Percentiles rank a stretch among this genome's conserved stretches.
These are phyloP conservation scores for Clitocybe nebularis DNA, from an alignment of 1,284 basidiomycete genomes.

Conservation along the genomic window DNA sequence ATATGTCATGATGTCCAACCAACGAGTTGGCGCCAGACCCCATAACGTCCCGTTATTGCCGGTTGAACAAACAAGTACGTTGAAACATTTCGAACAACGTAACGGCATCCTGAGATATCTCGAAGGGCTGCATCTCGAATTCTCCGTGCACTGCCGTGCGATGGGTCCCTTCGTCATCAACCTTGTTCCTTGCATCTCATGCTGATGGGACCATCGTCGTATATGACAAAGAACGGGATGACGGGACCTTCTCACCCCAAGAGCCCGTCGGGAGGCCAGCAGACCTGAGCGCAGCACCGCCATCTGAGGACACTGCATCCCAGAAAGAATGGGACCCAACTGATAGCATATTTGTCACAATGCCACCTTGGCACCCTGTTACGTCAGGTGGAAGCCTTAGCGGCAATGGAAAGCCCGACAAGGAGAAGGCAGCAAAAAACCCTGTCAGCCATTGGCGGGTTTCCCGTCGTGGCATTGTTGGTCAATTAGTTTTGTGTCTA, in stretches of 20 bases:
- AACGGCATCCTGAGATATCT: conserved; percentile 17
- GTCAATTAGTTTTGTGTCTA: conserved; percentile 37
- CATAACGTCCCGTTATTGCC: conserved; percentile 79
- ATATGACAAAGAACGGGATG: conserved; percentile 88
- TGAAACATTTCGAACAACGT: conserved; percentile 3
- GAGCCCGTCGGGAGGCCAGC: conserved; percentile 36
- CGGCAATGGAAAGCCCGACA: conserved; percentile 43
- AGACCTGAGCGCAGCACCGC: conserved; percentile 14
- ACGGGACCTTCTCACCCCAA: conserved; percentile 66
- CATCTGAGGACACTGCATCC: conserved; percentile 22
- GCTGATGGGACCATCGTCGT: conserved; percentile 86
- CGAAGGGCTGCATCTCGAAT: conserved; percentile 74
- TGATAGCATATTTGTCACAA: conserved; percentile 74
- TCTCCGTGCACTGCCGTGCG: conserved; percentile 81
- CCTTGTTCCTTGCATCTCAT: conserved; percentile 88
- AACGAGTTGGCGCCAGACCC: conserved; percentile 51
- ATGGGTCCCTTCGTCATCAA: conserved; percentile 85
- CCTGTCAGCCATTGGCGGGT: conserved; percentile 85
- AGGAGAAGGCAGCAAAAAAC: conserved; percentile 72
- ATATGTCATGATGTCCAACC: conserved; percentile 1
- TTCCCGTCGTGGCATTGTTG: conserved; percentile 66
- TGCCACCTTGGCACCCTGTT: conserved; percentile 78
- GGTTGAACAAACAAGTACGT: conserved; percentile 86
- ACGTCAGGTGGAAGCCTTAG: conserved; percentile 31
- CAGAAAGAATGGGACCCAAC: conserved; percentile 66